Base-by-base conservation (phyloP, 2,329 filamentous ascomycete genomes). In the Mollisiaceae sp. region DNA sequence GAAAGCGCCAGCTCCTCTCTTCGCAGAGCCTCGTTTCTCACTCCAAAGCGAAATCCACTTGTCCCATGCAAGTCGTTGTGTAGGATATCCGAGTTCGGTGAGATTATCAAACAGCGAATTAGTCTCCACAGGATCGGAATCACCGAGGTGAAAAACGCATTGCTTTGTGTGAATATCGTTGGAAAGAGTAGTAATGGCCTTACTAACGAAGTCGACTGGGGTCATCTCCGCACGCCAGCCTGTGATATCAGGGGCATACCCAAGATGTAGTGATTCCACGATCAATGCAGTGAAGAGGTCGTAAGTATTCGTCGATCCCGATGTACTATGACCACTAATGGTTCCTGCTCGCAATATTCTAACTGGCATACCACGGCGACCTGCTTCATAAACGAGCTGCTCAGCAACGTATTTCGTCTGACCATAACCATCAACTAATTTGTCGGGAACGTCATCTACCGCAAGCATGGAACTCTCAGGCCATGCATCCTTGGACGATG, bases 181-280 rank as follows among this genome's bases (percentile, higher is more conserved):
- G 47, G 89, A 84, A 22, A 94, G 83, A 20, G 90, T 86, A 27
- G 91, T 80, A 69, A 94, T 91, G 4, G 90, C 87, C 68, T 87
- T 88, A 78, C 88, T 91, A 65, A 93, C 90, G 72, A 92, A 93
- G 77, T 94, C 91, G 15, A 93, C 91, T 0, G 91, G 91, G 0
- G 91, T 93, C 91, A 94, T 94, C 78, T 94, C 91, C 1, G 90
- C 86, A 59, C 89, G 86, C 91, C 91, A 94, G 50, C 88, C 88
- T 59, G 89, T 83, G 4, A 93, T 87, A 61, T 91, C 83, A 0
- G 91, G 91, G 1, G 86, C 86, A 70, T 86, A 85, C 6, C 91
- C 91, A 3, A 94, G 82, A 60, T 90, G 87, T 43, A 94, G 82
- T 0, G 91, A 93, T 75, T 94, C 91, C 1, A 93, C 89, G 32